Conservation (phyloP, 345 rosid genomes). For the Sisymbrium irio region DNA sequence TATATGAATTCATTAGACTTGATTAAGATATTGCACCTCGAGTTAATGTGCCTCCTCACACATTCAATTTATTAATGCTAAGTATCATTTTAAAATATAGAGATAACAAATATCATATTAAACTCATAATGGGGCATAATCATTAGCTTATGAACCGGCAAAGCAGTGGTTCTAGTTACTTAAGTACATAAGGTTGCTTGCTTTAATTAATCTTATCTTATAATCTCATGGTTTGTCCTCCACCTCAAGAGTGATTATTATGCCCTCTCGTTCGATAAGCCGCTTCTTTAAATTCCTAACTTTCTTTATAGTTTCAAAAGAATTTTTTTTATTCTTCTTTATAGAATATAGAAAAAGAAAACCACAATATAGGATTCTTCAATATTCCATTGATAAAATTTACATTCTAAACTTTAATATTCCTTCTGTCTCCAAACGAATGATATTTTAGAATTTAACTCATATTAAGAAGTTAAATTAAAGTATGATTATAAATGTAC, state of each 20-base stretch:
- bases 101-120: slow-evolving; percentile 11
- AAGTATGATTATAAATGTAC: no score
- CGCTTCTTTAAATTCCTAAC: slow-evolving; percentile 2
- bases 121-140: slow-evolving; percentile 33
- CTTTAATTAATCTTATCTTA: slow-evolving; percentile 28
- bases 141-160: slow-evolving; percentile 37
- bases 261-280: slow-evolving; percentile 20
- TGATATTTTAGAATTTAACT: no score
- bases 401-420: background rate
- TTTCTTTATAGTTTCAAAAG: background rate
- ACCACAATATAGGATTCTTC: background rate
- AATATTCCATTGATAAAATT: background rate
- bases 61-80: slow-evolving; percentile 7
- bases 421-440: no score
- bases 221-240: slow-evolving; percentile 9
- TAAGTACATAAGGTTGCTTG: slow-evolving; percentile 15
- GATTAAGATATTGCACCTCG: slow-evolving; percentile 16
- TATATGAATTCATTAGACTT: slow-evolving; percentile 10
- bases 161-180: slow-evolving; percentile 36
- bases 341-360: background rate
- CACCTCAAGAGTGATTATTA: slow-evolving; percentile 12
- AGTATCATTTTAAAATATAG: slow-evolving; percentile 6
- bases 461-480: no score
- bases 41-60: slow-evolving; percentile 26
- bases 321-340: background rate